phyloP scores from a whole-genome alignment of 441 rosid genomes.

The Pelargonium australe region DNA sequence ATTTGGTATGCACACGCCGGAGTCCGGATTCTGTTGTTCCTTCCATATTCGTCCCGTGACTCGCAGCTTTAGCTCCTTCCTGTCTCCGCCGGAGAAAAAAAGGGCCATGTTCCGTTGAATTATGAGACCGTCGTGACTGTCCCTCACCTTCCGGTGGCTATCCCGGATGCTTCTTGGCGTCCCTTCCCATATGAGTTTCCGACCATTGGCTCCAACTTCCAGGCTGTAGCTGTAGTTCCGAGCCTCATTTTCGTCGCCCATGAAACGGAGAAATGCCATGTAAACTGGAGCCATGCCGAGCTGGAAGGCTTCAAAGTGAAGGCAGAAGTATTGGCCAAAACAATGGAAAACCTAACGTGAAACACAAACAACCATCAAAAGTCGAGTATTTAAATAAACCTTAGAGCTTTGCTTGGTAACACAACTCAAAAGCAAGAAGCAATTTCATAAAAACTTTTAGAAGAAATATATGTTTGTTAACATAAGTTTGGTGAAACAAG shows the following conservation, averaged over 20 bases:
- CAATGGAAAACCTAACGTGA: constrained; percentile 17
- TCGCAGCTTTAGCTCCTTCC: constrained; percentile 12
- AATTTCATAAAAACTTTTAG: too few relatives aligned
- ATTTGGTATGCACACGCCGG: not conserved
- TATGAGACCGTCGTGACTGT: constrained; percentile 20
- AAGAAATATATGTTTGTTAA: too few relatives aligned
- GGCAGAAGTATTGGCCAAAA: constrained; percentile 5
- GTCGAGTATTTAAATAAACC: too few relatives aligned
- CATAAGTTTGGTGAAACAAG: too few relatives aligned
- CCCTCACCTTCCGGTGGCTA: constrained; percentile 19
- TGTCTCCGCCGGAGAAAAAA: constrained; percentile 7
- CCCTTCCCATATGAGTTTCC: constrained; percentile 18
- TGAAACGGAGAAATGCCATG: constrained; percentile 9
- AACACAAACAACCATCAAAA: not conserved
- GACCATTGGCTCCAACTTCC: constrained; percentile 17
- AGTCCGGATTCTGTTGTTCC: not conserved
- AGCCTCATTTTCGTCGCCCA: constrained; percentile 19
- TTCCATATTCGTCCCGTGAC: too few relatives aligned
- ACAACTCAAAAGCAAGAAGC: not conserved
- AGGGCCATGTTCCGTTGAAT: constrained; percentile 20
- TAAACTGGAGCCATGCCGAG: too few relatives aligned
- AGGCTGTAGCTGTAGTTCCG: constrained; percentile 21
- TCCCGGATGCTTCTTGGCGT: constrained; percentile 19
- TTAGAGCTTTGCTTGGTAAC: too few relatives aligned
- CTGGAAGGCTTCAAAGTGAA: too few relatives aligned